Base-by-base conservation (phyloP, 352 stramenopile species). In the Aphanomyces cochlioides region DNA sequence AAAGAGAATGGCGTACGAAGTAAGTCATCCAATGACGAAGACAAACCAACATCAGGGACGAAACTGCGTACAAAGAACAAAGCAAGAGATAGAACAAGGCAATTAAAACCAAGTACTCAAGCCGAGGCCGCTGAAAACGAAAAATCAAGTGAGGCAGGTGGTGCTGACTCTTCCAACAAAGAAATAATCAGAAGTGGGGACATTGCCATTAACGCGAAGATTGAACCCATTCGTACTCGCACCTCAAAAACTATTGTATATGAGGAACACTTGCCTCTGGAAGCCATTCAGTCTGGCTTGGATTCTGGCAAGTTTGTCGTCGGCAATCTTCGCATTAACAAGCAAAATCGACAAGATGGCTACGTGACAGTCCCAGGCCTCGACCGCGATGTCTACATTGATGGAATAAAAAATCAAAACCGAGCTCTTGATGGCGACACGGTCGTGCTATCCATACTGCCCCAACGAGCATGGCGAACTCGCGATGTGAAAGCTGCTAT, bases 301-400 rank as follows among this genome's bases (percentile, higher is more conserved):
- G 70, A 72, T 36, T 58, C 65, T 38, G 77, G 79, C 3, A 71
- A 71, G 21, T 37, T 83, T 7, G 67, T 75, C 47, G 77, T 91
- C 66, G 89, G 89, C 58, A 87, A 82, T 38, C 72, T 96, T 15
- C 85, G 89, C 3, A 77, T 95, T 28, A 96, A 94, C 56, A 72
- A 74, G 0, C 82, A 82, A 66, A 92, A 90, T 37, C 79, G 80
- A 19, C 78, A 83, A 69, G 81, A 93, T 64, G 88, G 83, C 12
- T 96, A 92, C 64, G 74, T 95, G 38, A 84, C 85, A 3, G 77
- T 96, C 13, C 78, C 90, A 37, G 88, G 88, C 0, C 77, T 96
- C 13, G 73, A 78, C 15, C 79, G 88, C 60, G 89, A 95, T 65
- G 72, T 96, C 5, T 64, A 92, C 17, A 76, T 95, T 4, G 82